Conservation (phyloP, 2,329 filamentous ascomycete genomes). For the Capronia epimyces region DNA sequence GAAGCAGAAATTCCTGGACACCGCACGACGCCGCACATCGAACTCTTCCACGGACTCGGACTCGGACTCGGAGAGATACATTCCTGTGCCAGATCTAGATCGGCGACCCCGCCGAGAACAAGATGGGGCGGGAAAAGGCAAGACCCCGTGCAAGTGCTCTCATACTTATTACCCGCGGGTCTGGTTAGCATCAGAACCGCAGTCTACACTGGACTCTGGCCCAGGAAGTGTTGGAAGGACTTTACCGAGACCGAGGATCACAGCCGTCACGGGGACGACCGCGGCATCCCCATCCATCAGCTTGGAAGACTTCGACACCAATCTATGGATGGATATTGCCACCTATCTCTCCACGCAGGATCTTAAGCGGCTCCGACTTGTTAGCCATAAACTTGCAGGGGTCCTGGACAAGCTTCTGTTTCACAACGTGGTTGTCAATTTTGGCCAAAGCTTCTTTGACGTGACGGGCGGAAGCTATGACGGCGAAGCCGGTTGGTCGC, state of each 20-base stretch:
- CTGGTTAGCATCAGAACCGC: neutral
- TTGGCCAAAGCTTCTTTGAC: slow-evolving; percentile 55
- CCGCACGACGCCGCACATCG: neutral
- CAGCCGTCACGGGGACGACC: too few relatives aligned
- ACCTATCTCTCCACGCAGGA: slow-evolving; percentile 53
- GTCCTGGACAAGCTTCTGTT: slow-evolving; percentile 57
- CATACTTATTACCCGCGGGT: neutral
- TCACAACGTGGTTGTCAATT: slow-evolving; percentile 59
- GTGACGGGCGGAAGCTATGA: slow-evolving; percentile 27
- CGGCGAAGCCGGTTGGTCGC: slow-evolving; percentile 35
- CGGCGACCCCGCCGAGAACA: neutral
- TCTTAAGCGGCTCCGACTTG: slow-evolving; percentile 57
- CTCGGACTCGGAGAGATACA: neutral
- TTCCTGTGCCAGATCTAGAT: neutral
- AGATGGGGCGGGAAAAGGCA: neutral
- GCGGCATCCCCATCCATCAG: neutral
- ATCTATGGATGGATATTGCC: slow-evolving; percentile 57
- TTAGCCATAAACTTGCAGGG: slow-evolving; percentile 54
- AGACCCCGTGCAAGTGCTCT: neutral
- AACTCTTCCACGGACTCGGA: neutral
- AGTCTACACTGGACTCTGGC: neutral
- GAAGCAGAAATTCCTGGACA: slow-evolving; percentile 13
- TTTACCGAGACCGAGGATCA: too few relatives aligned
- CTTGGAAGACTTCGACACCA: slow-evolving; percentile 47
- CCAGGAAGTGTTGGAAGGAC: neutral